These are phyloP conservation scores for Metarhizium album DNA, from an alignment of 2,329 filamentous ascomycete genomes.

Conservation along the genomic window DNA sequence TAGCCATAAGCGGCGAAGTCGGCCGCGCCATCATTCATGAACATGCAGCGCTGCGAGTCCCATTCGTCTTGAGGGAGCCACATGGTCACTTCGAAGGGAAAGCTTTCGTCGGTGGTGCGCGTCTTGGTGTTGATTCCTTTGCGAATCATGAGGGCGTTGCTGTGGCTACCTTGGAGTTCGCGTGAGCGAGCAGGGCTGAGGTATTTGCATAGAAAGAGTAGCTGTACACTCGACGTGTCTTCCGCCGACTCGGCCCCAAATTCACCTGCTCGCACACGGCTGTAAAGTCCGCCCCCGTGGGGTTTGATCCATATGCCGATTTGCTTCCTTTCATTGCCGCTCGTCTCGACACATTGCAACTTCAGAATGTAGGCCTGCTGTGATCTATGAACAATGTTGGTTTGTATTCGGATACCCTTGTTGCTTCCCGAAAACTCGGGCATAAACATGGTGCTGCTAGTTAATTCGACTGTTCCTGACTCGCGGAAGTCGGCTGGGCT, in stretches of 20 bases:
- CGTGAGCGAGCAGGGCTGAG: background rate
- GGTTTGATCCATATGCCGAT: constrained; percentile 6
- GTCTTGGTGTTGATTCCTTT: constrained; percentile 4
- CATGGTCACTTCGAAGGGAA: constrained; percentile 2
- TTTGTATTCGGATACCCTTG: constrained; percentile 5
- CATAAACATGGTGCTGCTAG: constrained; percentile 3
- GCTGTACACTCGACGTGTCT: background rate
- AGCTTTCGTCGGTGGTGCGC: background rate
- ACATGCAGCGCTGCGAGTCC: constrained; percentile 5
- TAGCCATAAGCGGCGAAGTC: constrained; percentile 2
- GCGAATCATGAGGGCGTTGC: constrained; percentile 4
- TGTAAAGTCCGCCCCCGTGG: constrained; percentile 5
- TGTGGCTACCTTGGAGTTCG: constrained; percentile 5
- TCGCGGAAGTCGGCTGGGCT: constrained; percentile 3
- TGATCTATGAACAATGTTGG: background rate
- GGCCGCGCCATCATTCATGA: constrained; percentile 4
- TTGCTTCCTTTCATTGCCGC: background rate
- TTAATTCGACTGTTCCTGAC: background rate
- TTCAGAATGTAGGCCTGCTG: constrained; percentile 1
- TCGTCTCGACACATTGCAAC: constrained; percentile 2
- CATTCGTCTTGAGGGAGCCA: constrained; percentile 4
- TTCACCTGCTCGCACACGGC: constrained; percentile 1
- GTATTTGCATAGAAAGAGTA: constrained; percentile 2
- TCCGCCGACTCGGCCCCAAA: background rate
- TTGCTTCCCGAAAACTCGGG: constrained; percentile 6